phyloP scores from a whole-genome alignment of 805 yeast species.

The Hanseniaspora hatyaiensis region DNA sequence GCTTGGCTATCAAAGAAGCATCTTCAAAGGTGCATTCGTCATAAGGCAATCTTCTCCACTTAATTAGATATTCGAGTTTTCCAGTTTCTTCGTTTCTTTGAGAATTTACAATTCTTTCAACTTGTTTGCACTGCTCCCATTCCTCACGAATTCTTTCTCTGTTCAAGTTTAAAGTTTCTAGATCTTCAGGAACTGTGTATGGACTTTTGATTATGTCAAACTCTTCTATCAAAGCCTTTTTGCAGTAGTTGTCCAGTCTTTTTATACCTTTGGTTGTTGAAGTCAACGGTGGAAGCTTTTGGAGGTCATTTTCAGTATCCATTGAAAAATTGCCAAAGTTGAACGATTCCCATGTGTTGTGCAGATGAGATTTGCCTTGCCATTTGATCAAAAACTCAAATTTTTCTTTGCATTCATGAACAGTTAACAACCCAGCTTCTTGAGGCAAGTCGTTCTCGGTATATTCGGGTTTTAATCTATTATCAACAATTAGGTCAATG shows the following conservation, averaged over 20 bases:
- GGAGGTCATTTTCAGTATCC: conserved; percentile 17
- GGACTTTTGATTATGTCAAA: conserved; percentile 70
- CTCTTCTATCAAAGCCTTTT: conserved; percentile 61
- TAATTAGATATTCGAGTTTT: conserved; percentile 69
- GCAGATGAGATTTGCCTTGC: conserved; percentile 78
- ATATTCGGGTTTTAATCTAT: conserved; percentile 24
- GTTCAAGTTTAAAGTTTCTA: conserved; percentile 88
- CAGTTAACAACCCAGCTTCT: conserved; percentile 22
- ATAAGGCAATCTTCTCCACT: conserved; percentile 87
- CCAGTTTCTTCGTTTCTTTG: conserved; percentile 55
- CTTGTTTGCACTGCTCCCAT: conserved; percentile 67
- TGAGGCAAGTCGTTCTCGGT: conserved; percentile 26
- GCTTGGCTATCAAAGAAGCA: conserved; percentile 71
- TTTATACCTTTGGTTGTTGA: conserved; percentile 57
- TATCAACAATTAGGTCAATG: conserved; percentile 4
- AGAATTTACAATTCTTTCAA: conserved; percentile 81
- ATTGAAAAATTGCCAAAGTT: conserved; percentile 31
- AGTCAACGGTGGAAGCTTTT: conserved; percentile 8
- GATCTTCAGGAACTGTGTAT: conserved; percentile 73
- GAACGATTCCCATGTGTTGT: conserved; percentile 78
- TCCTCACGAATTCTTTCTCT: conserved; percentile 75
- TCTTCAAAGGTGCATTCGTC: conserved; percentile 97
- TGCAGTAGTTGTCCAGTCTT: conserved; percentile 80
- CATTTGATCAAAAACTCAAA: conserved; percentile 67
- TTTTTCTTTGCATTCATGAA: conserved; percentile 46